Base-by-base conservation (phyloP, 345 rosid genomes). In the Acer campestre region DNA sequence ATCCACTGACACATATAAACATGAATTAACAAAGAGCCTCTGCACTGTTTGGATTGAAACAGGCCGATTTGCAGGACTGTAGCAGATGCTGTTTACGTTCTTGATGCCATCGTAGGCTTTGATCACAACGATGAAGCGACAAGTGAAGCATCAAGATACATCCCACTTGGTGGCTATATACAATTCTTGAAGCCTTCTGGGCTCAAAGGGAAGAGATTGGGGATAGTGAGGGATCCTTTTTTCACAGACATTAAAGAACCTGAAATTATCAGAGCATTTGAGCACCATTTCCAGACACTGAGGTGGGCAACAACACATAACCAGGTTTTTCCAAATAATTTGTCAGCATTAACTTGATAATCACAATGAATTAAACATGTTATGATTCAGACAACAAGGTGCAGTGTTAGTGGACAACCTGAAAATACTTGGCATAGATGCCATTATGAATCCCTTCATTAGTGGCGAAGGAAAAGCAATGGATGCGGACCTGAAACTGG, bases 51-150 rank as follows among this genome's bases (percentile, higher is more conserved):
- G 13, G 20, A 20, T 59, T n/a, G 10, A 22, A 22, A 70, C 82
- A 91, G 95, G 85, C 87, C 93, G 0, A 85, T 91, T 1, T 76
- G 88, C 68, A 83, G 93, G 84, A 89, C 93, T 4, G 90, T 91
- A 44, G 53, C 92, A 3, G 93, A 89, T 78, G 89, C 95, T 25
- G 91, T 89, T 63, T 80, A 85, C 67, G 85, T 89, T 35, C 91
- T 89, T 55, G 95, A 91, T 74, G 92, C 86, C 79, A 88, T 91
- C 22, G 90, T 63, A 11, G 92, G 92, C 55, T 79, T 80, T 31
- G 93, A 91, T 85, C 61, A 68, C 2, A 80, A 89, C 62, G 78
- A 78, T 20, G 65, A 80, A 59, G 94, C 89, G 49, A 91, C 93
- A 0, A 77, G 48, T 42, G 23, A 63, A 2, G 94, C 97, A 0